Conservation (phyloP, 768 basidiomycete genomes). For the Trametes gibbosa region DNA sequence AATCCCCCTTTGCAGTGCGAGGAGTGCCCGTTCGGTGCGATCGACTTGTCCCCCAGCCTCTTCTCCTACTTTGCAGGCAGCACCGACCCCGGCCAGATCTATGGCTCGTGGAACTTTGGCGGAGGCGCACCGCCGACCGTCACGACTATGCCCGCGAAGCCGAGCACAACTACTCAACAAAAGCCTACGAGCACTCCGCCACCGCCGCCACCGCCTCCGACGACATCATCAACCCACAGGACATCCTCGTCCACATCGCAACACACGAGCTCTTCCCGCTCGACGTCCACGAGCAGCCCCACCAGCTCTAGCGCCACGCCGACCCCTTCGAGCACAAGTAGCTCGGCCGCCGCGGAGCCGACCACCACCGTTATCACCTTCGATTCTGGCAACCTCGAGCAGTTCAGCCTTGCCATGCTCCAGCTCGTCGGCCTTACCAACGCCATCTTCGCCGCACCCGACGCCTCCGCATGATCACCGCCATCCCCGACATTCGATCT, state of each 20-base stretch:
- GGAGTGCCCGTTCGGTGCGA: slow-evolving; percentile 55
- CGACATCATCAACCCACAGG: slow-evolving; percentile 6
- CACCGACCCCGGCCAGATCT: slow-evolving; percentile 49
- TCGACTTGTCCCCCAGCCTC: slow-evolving; percentile 58
- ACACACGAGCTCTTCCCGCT: slow-evolving; percentile 4
- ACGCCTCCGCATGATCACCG: not conserved
- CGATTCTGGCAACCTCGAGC: slow-evolving; percentile 18
- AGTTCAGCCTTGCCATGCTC: slow-evolving; percentile 24
- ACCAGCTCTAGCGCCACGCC: slow-evolving; percentile 3
- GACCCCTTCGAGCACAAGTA: not conserved
- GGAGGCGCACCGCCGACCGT: slow-evolving; percentile 25
- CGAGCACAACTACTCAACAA: slow-evolving; percentile 8
- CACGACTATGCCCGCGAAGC: slow-evolving; percentile 10
- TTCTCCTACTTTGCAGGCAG: slow-evolving; percentile 49
- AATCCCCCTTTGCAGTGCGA: slow-evolving; percentile 54
- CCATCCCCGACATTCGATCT: not conserved
- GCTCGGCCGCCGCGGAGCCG: slow-evolving; percentile 11
- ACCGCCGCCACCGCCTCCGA: slow-evolving; percentile 6
- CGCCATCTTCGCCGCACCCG: not conserved
- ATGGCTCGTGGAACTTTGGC: slow-evolving; percentile 58
- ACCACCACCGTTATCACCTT: slow-evolving; percentile 13
- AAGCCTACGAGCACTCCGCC: slow-evolving; percentile 5
- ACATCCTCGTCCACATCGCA: not conserved
- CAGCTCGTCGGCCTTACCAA: slow-evolving; percentile 17
- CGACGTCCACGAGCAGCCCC: slow-evolving; percentile 7